Base-by-base conservation (phyloP, 768 basidiomycete genomes). In the Lactarius deliciosus region DNA sequence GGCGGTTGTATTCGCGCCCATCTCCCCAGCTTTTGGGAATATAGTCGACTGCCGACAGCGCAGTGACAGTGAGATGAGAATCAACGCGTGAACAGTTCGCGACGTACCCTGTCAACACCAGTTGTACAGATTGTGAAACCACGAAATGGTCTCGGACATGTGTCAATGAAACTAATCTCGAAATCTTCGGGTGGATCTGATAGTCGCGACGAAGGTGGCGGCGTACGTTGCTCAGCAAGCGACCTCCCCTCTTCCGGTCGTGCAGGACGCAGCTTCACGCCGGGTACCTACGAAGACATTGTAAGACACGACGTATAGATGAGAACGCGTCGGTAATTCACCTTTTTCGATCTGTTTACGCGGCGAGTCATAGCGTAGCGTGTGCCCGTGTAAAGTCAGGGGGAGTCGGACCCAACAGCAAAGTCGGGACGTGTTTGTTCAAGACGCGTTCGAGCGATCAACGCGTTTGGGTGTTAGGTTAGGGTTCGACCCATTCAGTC, bases 211-310 rank as follows among this genome's bases (percentile, higher is more conserved):
- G 69, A 56, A 13, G 73, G 72, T 22, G 64, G 70, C 61, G 77
- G 66, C 53, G 74, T 73, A 64, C 73, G 72, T 68, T 65, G 73
- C 68, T 57, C 77, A 70, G 57, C 77, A 73, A 54, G 60, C 20
- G 57, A 28, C 28, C 28, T 40, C 10, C 61, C 53, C 7, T 63
- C 71, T 34, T 75, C 67, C 40, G 76, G 75, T 64, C 80, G 81
- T 15, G 85, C 85, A 3, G 91, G 91, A 22, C 91, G 86, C 67
- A 93, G 83, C 69, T 88, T 91, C 68, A 92, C 91, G 79, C 89
- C 89, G 2, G 91, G 91, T 18, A 93, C 90, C 91, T 92, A 66
- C 2, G 22, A 3, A 60, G 11, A 32, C 28, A 5, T 25, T 50
- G 28, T 61, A 22, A 43, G 61, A 28, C 8, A 34, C 4, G 32